Percentiles rank a stretch among this genome's conserved stretches.
Evolutionary conservation across 108 stramenopile species (phyloP).

Genomic region (Cylindrotheca fusiformis): DNA sequence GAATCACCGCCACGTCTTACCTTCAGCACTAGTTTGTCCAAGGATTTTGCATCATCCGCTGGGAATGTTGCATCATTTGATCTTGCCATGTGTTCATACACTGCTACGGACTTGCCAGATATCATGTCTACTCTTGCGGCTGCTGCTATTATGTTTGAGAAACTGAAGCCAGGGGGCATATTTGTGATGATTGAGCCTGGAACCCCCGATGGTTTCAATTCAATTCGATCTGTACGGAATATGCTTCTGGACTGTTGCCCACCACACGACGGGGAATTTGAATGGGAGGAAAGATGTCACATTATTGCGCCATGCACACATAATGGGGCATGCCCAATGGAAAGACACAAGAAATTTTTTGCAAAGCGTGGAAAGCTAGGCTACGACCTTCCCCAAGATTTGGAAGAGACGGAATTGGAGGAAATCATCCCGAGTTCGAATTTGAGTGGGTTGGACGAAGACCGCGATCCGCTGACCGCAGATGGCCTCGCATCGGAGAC

Average conservation of each 20-base stretch:
- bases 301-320: conserved; percentile 87
- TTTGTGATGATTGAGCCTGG: conserved; percentile 83
- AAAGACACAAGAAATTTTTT: conserved; percentile 56
- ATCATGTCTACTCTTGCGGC: conserved; percentile 54
- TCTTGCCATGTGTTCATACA: conserved; percentile 63
- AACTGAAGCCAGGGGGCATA: conserved; percentile 63
- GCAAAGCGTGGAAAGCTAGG: conserved; percentile 35
- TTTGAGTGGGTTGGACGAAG: conserved; percentile 33
- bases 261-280: conserved; percentile 36
- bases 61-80: conserved; percentile 45
- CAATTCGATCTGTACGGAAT: conserved; percentile 64
- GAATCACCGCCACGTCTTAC: conserved; percentile 55
- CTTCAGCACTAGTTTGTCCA: conserved; percentile 46
- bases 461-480: conserved; percentile 24
- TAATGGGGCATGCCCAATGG: conserved; percentile 77
- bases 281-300: conserved; percentile 55
- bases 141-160: conserved; percentile 62
- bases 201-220: conserved; percentile 83
- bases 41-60: neutral
- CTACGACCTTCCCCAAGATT: conserved; percentile 37
- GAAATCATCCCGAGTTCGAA: conserved; percentile 26
- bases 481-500: conserved; percentile 34
- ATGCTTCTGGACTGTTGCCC: conserved; percentile 83
- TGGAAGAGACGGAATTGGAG: conserved; percentile 18
- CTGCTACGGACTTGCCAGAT: conserved; percentile 64